These are phyloP conservation scores for Triangularia verruculosa DNA, from an alignment of 2,329 filamentous ascomycete species.

Conservation along the genomic window DNA sequence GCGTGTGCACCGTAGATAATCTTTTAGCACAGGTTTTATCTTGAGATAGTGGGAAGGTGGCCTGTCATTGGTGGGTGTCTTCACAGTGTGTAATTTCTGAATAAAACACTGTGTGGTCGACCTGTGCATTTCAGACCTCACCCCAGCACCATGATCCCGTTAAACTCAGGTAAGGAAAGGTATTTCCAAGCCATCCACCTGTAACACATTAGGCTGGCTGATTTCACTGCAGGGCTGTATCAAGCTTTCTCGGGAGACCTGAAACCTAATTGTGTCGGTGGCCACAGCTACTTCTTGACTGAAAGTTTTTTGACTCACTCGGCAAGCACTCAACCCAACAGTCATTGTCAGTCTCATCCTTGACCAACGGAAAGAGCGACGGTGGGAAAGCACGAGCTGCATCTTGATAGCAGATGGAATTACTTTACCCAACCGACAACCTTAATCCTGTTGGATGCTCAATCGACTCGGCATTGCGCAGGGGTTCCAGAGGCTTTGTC, in stretches of 20 bases:
- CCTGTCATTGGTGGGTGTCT: neutral
- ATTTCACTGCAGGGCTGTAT: neutral
- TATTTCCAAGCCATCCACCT: neutral
- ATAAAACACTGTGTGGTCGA: neutral
- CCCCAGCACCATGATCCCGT: neutral
- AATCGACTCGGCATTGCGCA: neutral
- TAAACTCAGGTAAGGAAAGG: neutral
- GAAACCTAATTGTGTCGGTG: neutral
- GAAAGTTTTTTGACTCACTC: neutral
- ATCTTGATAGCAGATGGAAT: neutral
- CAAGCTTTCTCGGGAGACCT: neutral
- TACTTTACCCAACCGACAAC: neutral
- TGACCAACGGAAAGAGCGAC: neutral
- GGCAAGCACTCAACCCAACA: neutral
- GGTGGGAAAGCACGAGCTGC: neutral
- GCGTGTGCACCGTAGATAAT: neutral
- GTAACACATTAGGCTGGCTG: neutral
- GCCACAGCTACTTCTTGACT: neutral
- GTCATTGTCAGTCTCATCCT: neutral
- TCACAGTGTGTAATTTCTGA: neutral
- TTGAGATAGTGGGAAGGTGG: neutral
- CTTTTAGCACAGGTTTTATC: neutral
- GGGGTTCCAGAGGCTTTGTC: neutral
- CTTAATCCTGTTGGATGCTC: neutral
- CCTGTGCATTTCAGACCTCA: neutral